These are phyloP conservation scores for Phytophthora capsici DNA, from an alignment of 352 stramenopile genomes.

Conservation along the genomic window DNA sequence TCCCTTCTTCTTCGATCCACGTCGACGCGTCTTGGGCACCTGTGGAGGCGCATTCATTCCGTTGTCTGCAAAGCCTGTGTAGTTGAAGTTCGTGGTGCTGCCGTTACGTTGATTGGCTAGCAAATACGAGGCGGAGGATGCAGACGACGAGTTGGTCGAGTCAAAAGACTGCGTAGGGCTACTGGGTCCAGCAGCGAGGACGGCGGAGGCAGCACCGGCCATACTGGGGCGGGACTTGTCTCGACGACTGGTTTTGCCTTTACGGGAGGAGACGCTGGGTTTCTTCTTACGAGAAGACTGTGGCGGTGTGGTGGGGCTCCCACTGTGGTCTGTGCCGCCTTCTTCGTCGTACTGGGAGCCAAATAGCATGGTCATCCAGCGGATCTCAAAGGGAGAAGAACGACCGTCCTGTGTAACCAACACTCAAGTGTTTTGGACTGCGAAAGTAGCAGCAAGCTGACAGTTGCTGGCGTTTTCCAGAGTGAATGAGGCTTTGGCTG, in stretches of 20 bases:
- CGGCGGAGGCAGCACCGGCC: conserved; percentile 21
- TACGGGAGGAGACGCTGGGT: conserved; percentile 9
- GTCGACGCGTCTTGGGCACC: conserved; percentile 37
- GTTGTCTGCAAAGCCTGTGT: conserved; percentile 3
- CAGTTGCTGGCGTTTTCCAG: conserved; percentile 9
- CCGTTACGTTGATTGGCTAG: conserved; percentile 18
- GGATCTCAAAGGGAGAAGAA: conserved; percentile 13
- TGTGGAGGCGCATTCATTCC: conserved; percentile 6
- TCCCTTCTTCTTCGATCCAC: conserved; percentile 33
- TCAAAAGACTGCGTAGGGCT: conserved; percentile 40
- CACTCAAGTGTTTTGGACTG: conserved; percentile 10
- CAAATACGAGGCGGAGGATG: conserved; percentile 33
- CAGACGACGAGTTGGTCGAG: conserved; percentile 48
- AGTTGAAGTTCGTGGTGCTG: conserved; percentile 30
- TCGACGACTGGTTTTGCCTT: conserved; percentile 12
- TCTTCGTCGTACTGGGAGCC: conserved; percentile 63
- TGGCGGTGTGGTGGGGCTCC: conserved; percentile 41
- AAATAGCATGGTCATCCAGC: conserved; percentile 44
- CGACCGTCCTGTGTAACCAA: conserved; percentile 11
- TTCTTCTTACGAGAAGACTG: conserved; percentile 49
- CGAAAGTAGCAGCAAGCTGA: conserved; percentile 7
- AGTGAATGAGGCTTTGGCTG: conserved; percentile 19
- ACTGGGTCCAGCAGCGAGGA: conserved; percentile 21
- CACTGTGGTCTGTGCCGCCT: conserved; percentile 40
- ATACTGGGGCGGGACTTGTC: conserved; percentile 27